These are phyloP conservation scores for Aspergillus pseudonomiae DNA, from an alignment of 2,329 filamentous ascomycete species.

Conservation along the genomic window DNA sequence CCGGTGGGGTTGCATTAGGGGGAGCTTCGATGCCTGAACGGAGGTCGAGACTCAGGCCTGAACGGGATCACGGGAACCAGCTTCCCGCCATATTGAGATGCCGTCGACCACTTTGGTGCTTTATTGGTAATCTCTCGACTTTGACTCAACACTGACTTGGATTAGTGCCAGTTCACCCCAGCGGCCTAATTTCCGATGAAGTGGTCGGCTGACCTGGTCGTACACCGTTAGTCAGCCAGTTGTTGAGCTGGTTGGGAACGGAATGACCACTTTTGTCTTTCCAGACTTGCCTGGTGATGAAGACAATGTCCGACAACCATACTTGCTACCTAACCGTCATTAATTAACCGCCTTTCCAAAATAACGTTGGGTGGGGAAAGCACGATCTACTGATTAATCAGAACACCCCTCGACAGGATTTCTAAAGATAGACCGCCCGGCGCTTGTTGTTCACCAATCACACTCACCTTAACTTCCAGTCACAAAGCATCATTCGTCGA, in stretches of 20 bases:
- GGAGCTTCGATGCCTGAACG: conserved; percentile 22
- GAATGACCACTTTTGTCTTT: conserved; percentile 19
- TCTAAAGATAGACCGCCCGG: conserved; percentile 37
- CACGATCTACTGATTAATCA: neutral
- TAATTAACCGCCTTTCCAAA: conserved; percentile 3
- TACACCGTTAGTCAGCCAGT: neutral
- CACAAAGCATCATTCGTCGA: conserved; percentile 13
- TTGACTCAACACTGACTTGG: neutral
- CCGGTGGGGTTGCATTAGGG: neutral
- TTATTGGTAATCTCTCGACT: conserved; percentile 1
- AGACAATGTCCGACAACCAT: neutral
- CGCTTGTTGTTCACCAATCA: conserved; percentile 33
- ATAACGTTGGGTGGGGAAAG: neutral
- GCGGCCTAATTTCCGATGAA: conserved; percentile 3
- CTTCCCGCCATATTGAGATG: neutral
- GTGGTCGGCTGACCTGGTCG: conserved; percentile 20
- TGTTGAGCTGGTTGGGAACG: conserved; percentile 4
- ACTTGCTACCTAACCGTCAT: conserved; percentile 1
- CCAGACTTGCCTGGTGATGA: conserved; percentile 2
- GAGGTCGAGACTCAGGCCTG: conserved; percentile 1
- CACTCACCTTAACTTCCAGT: conserved; percentile 14
- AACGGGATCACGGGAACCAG: conserved; percentile 16
- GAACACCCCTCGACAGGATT: conserved; percentile 1
- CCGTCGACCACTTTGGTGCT: neutral
- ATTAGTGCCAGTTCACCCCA: conserved; percentile 6